Evolutionary conservation across 805 yeast species (phyloP), one percentile per base, ranked within the genome.

Genomic region (Wickerhamia fluorescens): DNA sequence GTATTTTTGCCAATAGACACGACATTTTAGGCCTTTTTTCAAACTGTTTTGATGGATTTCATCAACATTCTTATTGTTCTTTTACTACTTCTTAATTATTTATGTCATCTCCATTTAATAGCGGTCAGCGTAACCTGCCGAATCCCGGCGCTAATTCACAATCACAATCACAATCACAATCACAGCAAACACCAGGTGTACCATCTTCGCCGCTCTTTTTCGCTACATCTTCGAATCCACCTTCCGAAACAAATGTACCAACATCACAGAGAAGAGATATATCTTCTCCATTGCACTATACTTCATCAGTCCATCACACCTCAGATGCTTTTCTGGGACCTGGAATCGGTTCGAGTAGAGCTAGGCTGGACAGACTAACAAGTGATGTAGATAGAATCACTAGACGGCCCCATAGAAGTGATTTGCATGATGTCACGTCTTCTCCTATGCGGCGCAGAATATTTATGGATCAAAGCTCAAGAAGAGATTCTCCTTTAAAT

Each of bases 381-480:
- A 58, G 69, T 40, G 71, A 68, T 27, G 66, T 58, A 7, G 66
- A 58, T 34, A 43, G 66, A 28, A 55, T 60, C 16, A 55, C 66
- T 23, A 53, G 74, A 35, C 66, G 80, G 29, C 66, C 67, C 33
- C 63, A 75, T 32, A 73, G 96, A 58, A 86, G 92, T 42, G 95
- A 87, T 49, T 66, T 86, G 29, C 79, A 79, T 48, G 94, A 83
- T 30, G 47, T 61, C 32, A 55, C 72, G n/a, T 71, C 85, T 1
- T 77, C 94, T 3, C 87, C 92, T 18, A 64, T 66, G 49, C 58
- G 75, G 35, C 61, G 87, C 47, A 63, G 87, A 41, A 64, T 75
- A 34, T 73, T 78, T 31, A 70, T 71, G 23, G 74, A 71, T 26
- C 16, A 25, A 7, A 23, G 20, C 21, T 7, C 26, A 9, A 18